Percentiles rank a stretch among this genome's conserved stretches.
phyloP scores from a whole-genome alignment of 2,329 filamentous ascomycete genomes.

The Colletotrichum sp. region DNA sequence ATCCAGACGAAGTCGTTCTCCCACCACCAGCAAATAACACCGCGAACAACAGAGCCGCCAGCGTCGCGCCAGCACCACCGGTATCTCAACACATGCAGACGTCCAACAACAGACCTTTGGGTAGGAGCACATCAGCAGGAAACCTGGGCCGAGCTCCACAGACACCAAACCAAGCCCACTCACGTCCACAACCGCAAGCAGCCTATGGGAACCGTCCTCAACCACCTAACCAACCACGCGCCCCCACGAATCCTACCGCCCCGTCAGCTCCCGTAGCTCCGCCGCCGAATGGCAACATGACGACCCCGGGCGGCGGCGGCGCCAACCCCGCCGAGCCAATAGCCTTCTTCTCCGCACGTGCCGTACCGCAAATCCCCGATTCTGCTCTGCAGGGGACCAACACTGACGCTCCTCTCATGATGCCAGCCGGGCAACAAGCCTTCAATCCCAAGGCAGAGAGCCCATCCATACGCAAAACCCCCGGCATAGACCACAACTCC shows the following conservation, averaged over 20 bases:
- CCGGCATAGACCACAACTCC: constrained; percentile 80
- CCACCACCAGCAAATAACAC: constrained; percentile 38
- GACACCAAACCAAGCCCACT: constrained; percentile 35
- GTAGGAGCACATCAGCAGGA: constrained; percentile 31
- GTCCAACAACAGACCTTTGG: constrained; percentile 35
- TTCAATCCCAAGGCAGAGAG: constrained; percentile 80
- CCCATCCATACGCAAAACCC: constrained; percentile 87
- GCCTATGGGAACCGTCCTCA: constrained; percentile 24
- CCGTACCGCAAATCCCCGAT: constrained; percentile 61
- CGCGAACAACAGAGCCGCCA: constrained; percentile 22
- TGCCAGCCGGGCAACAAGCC: constrained; percentile 47
- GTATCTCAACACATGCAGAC: constrained; percentile 39
- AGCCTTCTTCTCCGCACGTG: constrained; percentile 74
- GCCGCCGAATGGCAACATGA: constrained; percentile 4
- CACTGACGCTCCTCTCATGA: constrained; percentile 41
- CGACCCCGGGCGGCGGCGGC: constrained; percentile 23
- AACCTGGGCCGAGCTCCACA: constrained; percentile 34
- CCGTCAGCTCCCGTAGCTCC: constrained; percentile 16
- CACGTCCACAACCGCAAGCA: constrained; percentile 25
- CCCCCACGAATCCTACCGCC: constrained; percentile 17
- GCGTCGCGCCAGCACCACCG: constrained; percentile 24
- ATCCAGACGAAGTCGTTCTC: constrained; percentile 78
- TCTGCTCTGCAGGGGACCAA: constrained; percentile 41
- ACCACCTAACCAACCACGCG: constrained; percentile 24
- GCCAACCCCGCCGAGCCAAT: constrained; percentile 43